phyloP scores from a whole-genome alignment of 495 filamentous ascomycete genomes.

The Cenococcum geophilum region DNA sequence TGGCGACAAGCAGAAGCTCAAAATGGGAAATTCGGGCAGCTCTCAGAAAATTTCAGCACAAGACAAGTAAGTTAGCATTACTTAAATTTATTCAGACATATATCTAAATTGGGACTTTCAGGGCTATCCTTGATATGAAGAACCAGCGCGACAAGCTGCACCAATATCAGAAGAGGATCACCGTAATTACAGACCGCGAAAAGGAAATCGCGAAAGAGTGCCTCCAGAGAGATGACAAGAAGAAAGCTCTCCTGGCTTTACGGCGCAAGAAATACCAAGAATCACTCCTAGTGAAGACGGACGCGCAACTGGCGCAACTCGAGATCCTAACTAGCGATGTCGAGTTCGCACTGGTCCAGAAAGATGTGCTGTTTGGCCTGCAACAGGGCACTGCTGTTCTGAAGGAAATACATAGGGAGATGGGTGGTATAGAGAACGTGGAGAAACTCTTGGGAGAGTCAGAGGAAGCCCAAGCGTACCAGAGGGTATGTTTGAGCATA shows the following conservation, averaged over 20 bases:
- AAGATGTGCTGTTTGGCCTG: constrained; percentile 86
- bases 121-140: constrained; percentile 94
- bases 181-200: constrained; percentile 73
- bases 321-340: constrained; percentile 77
- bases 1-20: constrained; percentile 25
- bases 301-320: constrained; percentile 79
- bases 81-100: background rate
- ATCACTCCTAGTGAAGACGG: constrained; percentile 79
- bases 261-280: constrained; percentile 97
- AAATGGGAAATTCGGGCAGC: constrained; percentile 62
- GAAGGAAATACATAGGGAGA: constrained; percentile 85
- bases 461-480: constrained; percentile 81
- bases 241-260: constrained; percentile 77
- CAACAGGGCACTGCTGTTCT: constrained; percentile 88
- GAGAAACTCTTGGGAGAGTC: constrained; percentile 91
- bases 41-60: constrained; percentile 65
- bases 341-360: constrained; percentile 92
- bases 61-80: constrained; percentile 51
- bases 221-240: constrained; percentile 65
- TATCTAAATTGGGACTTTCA: constrained; percentile 33
- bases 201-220: constrained; percentile 76
- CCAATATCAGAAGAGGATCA: constrained; percentile 86
- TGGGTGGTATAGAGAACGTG: constrained; percentile 89
- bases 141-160: constrained; percentile 94
- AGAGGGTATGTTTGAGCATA: constrained; percentile 53